Conservation (phyloP, 495 filamentous ascomycete genomes). For the Penicillium silybi region DNA sequence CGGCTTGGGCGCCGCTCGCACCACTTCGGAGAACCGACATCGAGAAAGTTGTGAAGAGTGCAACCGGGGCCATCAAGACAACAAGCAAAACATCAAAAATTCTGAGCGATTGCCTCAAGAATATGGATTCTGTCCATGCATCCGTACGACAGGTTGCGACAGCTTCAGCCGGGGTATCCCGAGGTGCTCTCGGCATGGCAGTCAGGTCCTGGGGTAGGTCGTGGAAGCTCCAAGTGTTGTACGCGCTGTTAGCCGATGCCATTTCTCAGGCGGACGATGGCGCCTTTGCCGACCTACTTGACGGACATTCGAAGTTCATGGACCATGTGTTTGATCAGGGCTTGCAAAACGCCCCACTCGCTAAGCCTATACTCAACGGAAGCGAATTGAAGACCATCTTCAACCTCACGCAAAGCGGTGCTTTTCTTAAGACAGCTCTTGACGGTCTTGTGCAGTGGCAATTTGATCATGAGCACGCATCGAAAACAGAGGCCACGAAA, state of each 20-base stretch:
- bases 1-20: background rate
- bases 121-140: background rate
- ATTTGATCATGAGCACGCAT: conserved; percentile 1
- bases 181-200: background rate
- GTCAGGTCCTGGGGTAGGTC: background rate
- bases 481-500: background rate
- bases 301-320: background rate
- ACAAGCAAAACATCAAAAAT: background rate
- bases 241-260: background rate
- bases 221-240: background rate
- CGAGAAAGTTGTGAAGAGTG: background rate
- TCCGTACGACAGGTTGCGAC: background rate
- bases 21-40: background rate
- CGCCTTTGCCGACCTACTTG: background rate
- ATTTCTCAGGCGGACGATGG: background rate
- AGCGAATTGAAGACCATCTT: conserved; percentile 1
- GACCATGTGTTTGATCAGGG: background rate
- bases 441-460: conserved; percentile 1
- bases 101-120: background rate
- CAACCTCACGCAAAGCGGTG: conserved; percentile 1
- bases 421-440: background rate
- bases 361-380: conserved; percentile 1
- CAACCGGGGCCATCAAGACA: background rate
- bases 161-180: background rate
- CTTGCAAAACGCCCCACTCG: conserved; percentile 1